These are phyloP conservation scores for Psilocybe sp. DNA, from an alignment of 768 basidiomycete species.

Conservation along the genomic window DNA sequence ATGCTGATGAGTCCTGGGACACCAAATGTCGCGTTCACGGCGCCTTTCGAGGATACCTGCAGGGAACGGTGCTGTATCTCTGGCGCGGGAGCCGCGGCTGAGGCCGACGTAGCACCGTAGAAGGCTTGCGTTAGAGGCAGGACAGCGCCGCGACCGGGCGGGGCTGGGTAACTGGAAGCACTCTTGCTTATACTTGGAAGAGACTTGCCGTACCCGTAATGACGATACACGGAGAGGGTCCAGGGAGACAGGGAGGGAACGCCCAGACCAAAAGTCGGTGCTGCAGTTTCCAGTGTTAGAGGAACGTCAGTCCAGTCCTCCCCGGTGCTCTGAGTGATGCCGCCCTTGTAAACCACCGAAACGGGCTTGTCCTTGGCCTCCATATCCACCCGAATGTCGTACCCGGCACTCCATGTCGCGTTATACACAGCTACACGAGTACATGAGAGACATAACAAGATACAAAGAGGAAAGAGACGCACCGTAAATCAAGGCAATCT, in stretches of 20 bases:
- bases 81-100: too few relatives aligned
- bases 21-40: constrained; percentile 37
- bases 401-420: constrained; percentile 36
- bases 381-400: constrained; percentile 43
- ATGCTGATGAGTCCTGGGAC: constrained; percentile 41
- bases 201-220: not conserved
- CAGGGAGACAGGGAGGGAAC: constrained; percentile 36
- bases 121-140: too few relatives aligned
- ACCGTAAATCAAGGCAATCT: constrained; percentile 40
- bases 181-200: not conserved
- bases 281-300: constrained; percentile 40
- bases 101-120: too few relatives aligned
- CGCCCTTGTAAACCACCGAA: constrained; percentile 37
- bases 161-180: not conserved
- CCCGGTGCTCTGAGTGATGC: constrained; percentile 39
- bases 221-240: constrained; percentile 27
- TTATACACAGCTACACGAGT: constrained; percentile 27
- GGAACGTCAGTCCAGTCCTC: constrained; percentile 44
- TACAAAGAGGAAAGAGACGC: not conserved
- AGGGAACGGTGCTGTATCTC: constrained; percentile 17
- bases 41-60: constrained; percentile 33
- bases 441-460: not conserved
- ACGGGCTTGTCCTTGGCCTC: constrained; percentile 36
- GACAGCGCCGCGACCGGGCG: too few relatives aligned
- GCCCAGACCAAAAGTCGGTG: constrained; percentile 36